Evolutionary conservation across 805 yeast species (phyloP).

Genomic region (Starmera dryadoides): DNA sequence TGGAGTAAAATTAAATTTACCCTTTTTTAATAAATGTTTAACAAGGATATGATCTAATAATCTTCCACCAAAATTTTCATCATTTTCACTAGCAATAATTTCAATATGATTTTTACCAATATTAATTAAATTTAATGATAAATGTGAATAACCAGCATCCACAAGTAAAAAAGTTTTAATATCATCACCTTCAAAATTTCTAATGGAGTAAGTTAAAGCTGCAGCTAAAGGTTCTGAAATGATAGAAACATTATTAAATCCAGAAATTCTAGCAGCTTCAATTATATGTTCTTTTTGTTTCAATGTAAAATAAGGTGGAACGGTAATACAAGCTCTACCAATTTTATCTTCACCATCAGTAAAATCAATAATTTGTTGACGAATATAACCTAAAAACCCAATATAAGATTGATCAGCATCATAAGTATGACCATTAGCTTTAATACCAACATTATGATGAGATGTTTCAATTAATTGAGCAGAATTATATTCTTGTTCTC

Average conservation of each 20-base stretch:
- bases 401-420: background rate
- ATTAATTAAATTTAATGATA: slow-evolving; percentile 63
- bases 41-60: slow-evolving; percentile 71
- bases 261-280: slow-evolving; percentile 76
- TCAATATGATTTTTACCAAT: slow-evolving; percentile 76
- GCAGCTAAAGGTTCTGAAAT: slow-evolving; percentile 84
- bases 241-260: slow-evolving; percentile 76
- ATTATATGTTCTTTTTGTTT: slow-evolving; percentile 76
- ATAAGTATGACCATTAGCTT: background rate
- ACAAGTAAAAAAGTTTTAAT: slow-evolving; percentile 68
- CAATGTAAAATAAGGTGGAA: slow-evolving; percentile 80
- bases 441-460: slow-evolving; percentile 43
- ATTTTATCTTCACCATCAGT: slow-evolving; percentile 20
- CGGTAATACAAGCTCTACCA: slow-evolving; percentile 69
- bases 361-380: background rate
- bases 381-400: background rate
- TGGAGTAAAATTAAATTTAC: slow-evolving; percentile 65
- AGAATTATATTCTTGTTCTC: slow-evolving; percentile 27
- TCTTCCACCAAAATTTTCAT: slow-evolving; percentile 81
- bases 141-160: slow-evolving; percentile 79
- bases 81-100: slow-evolving; percentile 65
- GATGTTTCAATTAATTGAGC: slow-evolving; percentile 48
- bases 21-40: slow-evolving; percentile 67
- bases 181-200: slow-evolving; percentile 61
- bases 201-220: slow-evolving; percentile 79